phyloP scores from a whole-genome alignment of 805 yeast species.

The Kluyveromyces wickerhamii region DNA sequence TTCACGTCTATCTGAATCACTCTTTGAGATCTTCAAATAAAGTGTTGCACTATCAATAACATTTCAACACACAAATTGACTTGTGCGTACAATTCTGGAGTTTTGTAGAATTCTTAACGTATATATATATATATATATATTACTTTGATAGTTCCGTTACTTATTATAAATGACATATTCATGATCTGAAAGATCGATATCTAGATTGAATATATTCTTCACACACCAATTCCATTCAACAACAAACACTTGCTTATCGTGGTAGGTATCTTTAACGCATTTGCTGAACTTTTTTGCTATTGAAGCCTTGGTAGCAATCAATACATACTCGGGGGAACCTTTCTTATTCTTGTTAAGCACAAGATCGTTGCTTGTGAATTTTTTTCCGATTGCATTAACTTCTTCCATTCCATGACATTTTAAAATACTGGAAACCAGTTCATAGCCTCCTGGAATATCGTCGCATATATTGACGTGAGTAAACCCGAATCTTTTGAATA shows the following conservation, averaged over 20 bases:
- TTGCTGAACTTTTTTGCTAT: conserved; percentile 24
- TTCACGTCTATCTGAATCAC: too few species aligned
- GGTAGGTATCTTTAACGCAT: conserved; percentile 7
- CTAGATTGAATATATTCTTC: conserved; percentile 20
- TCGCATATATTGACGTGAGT: conserved; percentile 16
- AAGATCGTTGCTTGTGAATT: conserved; percentile 15
- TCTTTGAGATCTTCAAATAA: too few species aligned
- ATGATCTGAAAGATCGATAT: conserved; percentile 9
- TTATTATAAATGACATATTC: conserved; percentile 9
- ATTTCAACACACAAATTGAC: too few species aligned
- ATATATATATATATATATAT: too few species aligned
- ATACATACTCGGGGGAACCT: conserved; percentile 14
- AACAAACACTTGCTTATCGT: conserved; percentile 12
- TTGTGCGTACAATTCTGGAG: too few species aligned
- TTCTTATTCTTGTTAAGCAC: conserved; percentile 8
- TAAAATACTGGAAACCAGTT: conserved; percentile 20
- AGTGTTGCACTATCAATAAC: too few species aligned
- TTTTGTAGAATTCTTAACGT: too few species aligned
- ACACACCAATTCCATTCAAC: conserved; percentile 32
- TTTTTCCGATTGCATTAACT: conserved; percentile 16
- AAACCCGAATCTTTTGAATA: conserved; percentile 23
- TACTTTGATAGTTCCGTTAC: too few species aligned
- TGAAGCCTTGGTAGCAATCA: conserved; percentile 24
- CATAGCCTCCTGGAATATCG: conserved; percentile 25
- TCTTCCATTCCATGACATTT: conserved; percentile 22